Conservation (phyloP, 1,284 basidiomycete genomes). For the Irpex lacteus region DNA sequence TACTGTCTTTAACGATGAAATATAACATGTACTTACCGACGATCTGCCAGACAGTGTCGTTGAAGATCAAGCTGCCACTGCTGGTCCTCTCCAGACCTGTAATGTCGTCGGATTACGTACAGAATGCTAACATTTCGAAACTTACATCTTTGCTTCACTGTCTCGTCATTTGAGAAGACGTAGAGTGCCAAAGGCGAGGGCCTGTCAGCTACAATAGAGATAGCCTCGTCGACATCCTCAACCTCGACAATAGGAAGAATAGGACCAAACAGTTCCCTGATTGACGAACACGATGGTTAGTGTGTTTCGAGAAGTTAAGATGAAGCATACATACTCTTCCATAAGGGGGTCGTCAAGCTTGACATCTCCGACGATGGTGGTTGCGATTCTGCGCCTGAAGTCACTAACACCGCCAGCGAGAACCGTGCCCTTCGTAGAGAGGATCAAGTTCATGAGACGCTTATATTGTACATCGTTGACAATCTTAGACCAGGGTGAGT, state of each 20-base stretch:
- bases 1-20: slow-evolving; percentile 17
- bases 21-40: slow-evolving; percentile 25
- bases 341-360: slow-evolving; percentile 49
- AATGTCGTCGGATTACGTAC: slow-evolving; percentile 20
- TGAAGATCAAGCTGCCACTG: slow-evolving; percentile 51
- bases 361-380: slow-evolving; percentile 48
- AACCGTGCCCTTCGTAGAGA: slow-evolving; percentile 51
- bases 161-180: slow-evolving; percentile 42
- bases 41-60: slow-evolving; percentile 51
- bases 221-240: slow-evolving; percentile 49
- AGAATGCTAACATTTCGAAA: slow-evolving; percentile 22
- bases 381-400: slow-evolving; percentile 37
- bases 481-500: slow-evolving; percentile 40
- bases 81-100: slow-evolving; percentile 45
- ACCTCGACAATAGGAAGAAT: slow-evolving; percentile 64
- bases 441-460: slow-evolving; percentile 48
- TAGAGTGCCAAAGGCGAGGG: slow-evolving; percentile 50
- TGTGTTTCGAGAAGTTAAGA: background rate
- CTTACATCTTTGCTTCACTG: slow-evolving; percentile 37
- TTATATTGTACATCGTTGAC: slow-evolving; percentile 47
- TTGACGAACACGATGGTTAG: slow-evolving; percentile 19
- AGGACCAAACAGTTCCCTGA: slow-evolving; percentile 65
- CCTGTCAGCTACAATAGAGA: slow-evolving; percentile 45
- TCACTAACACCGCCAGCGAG: slow-evolving; percentile 52
- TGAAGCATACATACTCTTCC: slow-evolving; percentile 39